A percentile compares a stretch with the other conserved stretches of the same genome.
Evolutionary conservation across 352 stramenopile genomes (phyloP).

Genomic region (Globisporangium nagaii): DNA sequence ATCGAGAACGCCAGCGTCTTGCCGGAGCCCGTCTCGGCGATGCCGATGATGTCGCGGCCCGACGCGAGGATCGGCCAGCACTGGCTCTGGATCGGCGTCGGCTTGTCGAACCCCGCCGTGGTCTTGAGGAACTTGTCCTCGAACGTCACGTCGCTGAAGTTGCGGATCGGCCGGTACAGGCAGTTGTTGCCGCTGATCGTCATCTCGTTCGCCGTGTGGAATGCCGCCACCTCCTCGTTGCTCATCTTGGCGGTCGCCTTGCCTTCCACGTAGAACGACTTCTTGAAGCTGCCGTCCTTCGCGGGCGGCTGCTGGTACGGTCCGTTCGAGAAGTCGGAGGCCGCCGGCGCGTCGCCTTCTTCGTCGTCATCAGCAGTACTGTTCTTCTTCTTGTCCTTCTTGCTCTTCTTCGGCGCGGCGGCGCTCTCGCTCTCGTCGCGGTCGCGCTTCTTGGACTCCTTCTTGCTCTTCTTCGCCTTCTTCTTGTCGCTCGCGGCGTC

Average conservation of each 20-base stretch:
- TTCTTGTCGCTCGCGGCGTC: constrained; percentile 20
- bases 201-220: constrained; percentile 85
- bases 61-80: constrained; percentile 92
- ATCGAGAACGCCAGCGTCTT: constrained; percentile 97
- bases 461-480: constrained; percentile 33
- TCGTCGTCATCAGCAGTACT: constrained; percentile 10
- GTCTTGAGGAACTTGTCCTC: constrained; percentile 85
- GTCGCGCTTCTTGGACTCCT: constrained; percentile 33
- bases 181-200: constrained; percentile 81
- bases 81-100: constrained; percentile 97
- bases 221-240: constrained; percentile 74
- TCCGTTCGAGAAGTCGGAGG: constrained; percentile 61
- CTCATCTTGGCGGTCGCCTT: constrained; percentile 65
- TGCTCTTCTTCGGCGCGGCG: constrained; percentile 17
- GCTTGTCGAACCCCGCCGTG: constrained; percentile 86
- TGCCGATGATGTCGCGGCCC: constrained; percentile 87
- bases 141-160: constrained; percentile 68
- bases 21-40: constrained; percentile 92
- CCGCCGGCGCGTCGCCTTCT: constrained; percentile 8
- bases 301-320: constrained; percentile 69
- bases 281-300: constrained; percentile 70
- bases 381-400: constrained; percentile 60
- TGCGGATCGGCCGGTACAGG: constrained; percentile 82
- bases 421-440: constrained; percentile 22
- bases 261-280: constrained; percentile 83